These are phyloP conservation scores for Jaltomata sinuosa DNA, from an alignment of 257 asterid genomes.

Conservation along the genomic window DNA sequence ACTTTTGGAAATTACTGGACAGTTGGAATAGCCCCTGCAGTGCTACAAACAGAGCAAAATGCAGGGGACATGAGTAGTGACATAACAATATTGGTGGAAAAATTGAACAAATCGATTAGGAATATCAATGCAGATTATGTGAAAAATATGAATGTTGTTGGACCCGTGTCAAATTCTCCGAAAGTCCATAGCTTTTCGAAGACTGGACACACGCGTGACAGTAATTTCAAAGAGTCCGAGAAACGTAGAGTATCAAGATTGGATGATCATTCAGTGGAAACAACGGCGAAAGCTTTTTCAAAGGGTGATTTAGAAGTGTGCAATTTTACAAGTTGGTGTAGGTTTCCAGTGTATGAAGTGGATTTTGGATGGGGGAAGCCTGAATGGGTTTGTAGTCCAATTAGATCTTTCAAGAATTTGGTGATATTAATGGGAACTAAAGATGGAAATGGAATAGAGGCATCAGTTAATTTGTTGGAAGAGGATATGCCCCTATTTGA, in stretches of 20 bases:
- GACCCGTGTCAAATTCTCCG: background rate
- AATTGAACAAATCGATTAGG: background rate
- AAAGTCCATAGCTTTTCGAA: background rate
- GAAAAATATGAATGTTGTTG: background rate
- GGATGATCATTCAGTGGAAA: background rate
- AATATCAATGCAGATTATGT: background rate
- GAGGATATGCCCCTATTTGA: slow-evolving; percentile 7
- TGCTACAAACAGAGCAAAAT: background rate
- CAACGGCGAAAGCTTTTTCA: too few relatives aligned
- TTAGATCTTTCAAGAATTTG: background rate
- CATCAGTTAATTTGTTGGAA: slow-evolving; percentile 28
- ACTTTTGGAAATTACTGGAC: slow-evolving; percentile 10
- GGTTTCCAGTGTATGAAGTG: slow-evolving; percentile 14
- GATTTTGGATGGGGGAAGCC: slow-evolving; percentile 27
- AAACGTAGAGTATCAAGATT: background rate
- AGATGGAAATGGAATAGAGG: slow-evolving; percentile 36
- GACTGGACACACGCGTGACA: background rate
- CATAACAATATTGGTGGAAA: background rate
- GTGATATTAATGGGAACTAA: slow-evolving; percentile 12
- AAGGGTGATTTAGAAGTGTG: background rate
- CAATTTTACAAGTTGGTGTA: slow-evolving; percentile 19
- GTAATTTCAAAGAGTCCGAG: background rate
- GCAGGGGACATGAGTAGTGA: background rate
- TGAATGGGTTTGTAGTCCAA: background rate
- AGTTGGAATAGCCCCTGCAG: background rate